These are phyloP conservation scores for Rhodotorula graminis DNA, from an alignment of 768 basidiomycete species.

Conservation along the genomic window DNA sequence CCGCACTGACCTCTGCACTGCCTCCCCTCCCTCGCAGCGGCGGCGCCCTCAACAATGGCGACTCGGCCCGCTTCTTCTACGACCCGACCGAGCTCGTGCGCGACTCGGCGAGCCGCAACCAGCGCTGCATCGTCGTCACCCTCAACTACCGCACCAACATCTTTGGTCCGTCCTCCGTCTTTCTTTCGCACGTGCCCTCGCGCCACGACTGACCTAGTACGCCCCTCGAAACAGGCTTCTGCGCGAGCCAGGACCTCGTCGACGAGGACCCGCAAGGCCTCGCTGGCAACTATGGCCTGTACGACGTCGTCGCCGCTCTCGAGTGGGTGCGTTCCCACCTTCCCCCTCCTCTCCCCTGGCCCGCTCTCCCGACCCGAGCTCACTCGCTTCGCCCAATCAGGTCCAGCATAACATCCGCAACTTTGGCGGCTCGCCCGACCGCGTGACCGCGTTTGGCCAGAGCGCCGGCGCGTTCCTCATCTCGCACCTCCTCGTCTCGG, in stretches of 20 bases:
- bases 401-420: conserved; percentile 44
- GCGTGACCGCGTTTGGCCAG: conserved; percentile 59
- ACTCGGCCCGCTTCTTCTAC: conserved; percentile 22
- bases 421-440: conserved; percentile 45
- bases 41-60: conserved; percentile 31
- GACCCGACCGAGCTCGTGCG: conserved; percentile 32
- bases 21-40: conserved; percentile 5
- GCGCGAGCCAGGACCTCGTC: conserved; percentile 10
- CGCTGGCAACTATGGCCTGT: conserved; percentile 35
- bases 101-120: background rate
- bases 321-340: conserved; percentile 26
- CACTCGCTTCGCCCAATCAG: conserved; percentile 15
- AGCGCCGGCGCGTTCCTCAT: conserved; percentile 55
- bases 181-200: no score
- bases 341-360: no score
- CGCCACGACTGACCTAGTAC: background rate
- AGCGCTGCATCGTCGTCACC: conserved; percentile 39
- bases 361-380: background rate
- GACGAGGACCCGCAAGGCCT: conserved; percentile 5
- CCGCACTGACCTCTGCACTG: no score
- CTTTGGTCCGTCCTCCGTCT: background rate
- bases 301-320: conserved; percentile 28
- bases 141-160: conserved; percentile 31
- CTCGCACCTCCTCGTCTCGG: conserved; percentile 42
- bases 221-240: conserved; percentile 7